These are phyloP conservation scores for Sutorius australiensis DNA, from an alignment of 768 basidiomycete genomes.

Conservation along the genomic window DNA sequence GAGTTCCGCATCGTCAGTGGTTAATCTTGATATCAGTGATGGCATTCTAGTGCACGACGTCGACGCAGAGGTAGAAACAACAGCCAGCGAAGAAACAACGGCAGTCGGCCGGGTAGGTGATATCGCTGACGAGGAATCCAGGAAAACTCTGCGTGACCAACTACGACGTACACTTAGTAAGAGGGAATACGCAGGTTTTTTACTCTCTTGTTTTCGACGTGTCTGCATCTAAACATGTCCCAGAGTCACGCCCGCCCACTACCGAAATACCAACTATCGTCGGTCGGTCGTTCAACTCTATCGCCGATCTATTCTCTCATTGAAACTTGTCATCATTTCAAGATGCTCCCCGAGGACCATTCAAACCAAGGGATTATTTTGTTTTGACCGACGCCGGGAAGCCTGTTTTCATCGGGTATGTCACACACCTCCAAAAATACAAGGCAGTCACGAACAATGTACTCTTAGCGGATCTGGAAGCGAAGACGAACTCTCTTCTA, in stretches of 20 bases:
- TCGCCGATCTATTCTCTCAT: constrained; percentile 1
- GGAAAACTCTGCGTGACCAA: constrained; percentile 66
- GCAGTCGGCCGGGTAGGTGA: constrained; percentile 43
- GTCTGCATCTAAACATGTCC: neutral
- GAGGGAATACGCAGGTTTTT: constrained; percentile 46
- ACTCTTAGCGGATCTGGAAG: constrained; percentile 45
- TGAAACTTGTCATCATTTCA: neutral
- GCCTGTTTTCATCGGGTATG: constrained; percentile 89
- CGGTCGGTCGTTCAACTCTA: constrained; percentile 17
- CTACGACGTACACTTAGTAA: constrained; percentile 62
- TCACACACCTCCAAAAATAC: neutral
- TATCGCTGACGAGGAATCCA: constrained; percentile 52
- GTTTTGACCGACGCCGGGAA: constrained; percentile 95
- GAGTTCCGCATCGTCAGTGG: constrained; percentile 69
- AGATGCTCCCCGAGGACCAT: constrained; percentile 20
- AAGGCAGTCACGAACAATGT: neutral
- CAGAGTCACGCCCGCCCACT: constrained; percentile 22
- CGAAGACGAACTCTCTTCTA: constrained; percentile 65
- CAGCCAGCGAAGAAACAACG: constrained; percentile 51
- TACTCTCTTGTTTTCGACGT: constrained; percentile 4
- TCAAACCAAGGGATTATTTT: constrained; percentile 75
- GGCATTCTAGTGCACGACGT: constrained; percentile 70
- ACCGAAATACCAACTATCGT: constrained; percentile 33
- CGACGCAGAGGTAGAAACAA: constrained; percentile 57
- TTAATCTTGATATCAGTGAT: constrained; percentile 62